Evolutionary conservation across 148 eudicot genomes (phyloP), one percentile per base, ranked within the genome.

Genomic region (Cornus kousa): DNA sequence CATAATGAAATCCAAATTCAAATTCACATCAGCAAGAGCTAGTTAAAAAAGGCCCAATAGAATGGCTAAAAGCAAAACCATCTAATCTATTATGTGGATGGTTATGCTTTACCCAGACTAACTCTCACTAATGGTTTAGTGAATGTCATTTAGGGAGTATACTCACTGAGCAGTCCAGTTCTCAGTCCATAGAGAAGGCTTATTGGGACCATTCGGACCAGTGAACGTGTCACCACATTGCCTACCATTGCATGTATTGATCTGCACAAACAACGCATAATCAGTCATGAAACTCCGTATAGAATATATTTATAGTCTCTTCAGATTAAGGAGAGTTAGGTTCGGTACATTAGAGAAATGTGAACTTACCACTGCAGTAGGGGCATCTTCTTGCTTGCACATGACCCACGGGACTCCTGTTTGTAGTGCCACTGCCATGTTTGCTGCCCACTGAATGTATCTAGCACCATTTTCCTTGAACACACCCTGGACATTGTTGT

Each of bases 81-180:
- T 46, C 53, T 5, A 10, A 46, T 46, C 53, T 46, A 7, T 46
- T 46, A 46, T 46, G 4, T 48, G 9, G 53, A 48, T 48, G 53
- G 53, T 48, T 48, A 48, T 48, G 53, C 9, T 48, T 48, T 48
- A 48, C 53, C 3, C 1, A 48, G 12, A 48, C 9, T 48, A 48
- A 48, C 9, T 48, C 5, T 48, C 11, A 48, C 53, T 48, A 48
- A 48, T 48, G 53, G 9, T 48, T 7, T 48, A 48, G 7, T 48
- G 9, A 1, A 48, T 48, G 53, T 4, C 12, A 48, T 4, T 35
- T 57, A 11, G 13, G 64, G 64, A 65, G 50, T 16, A 28, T 59
- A 81, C 98, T 87, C 84, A 96, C 98, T 91, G 97, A 77, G 97
- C 94, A 64, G 98, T 93, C 99, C 99, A 96, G 76, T 96, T 93